phyloP scores from a whole-genome alignment of 2,329 filamentous ascomycete genomes.

The Hypoxylon rubiginosum region DNA sequence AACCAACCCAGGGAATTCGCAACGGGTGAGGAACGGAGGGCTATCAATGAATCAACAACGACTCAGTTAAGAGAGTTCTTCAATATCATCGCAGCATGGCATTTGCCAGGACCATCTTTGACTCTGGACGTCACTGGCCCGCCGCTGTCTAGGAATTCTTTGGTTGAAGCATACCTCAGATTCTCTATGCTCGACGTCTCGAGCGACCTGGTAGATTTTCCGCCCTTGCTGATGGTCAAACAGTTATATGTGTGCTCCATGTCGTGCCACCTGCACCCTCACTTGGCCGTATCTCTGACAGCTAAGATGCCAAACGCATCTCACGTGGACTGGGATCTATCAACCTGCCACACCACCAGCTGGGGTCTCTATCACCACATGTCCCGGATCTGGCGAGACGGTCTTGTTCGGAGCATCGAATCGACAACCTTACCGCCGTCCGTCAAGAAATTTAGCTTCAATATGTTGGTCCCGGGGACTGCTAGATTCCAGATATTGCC shows the following conservation, averaged over 20 bases:
- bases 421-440: neutral
- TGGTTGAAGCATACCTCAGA: neutral
- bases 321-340: slow-evolving; percentile 6
- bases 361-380: neutral
- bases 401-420: neutral
- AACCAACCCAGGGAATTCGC: neutral
- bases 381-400: neutral
- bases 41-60: slow-evolving; percentile 1
- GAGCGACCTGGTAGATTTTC: slow-evolving; percentile 1
- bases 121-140: slow-evolving; percentile 1
- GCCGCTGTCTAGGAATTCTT: neutral
- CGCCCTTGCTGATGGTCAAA: neutral
- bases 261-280: slow-evolving; percentile 2
- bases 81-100: slow-evolving; percentile 1
- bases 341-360: neutral
- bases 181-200: slow-evolving; percentile 6
- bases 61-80: neutral
- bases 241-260: slow-evolving; percentile 3
- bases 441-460: neutral
- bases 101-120: slow-evolving; percentile 3
- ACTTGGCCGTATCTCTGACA: slow-evolving; percentile 5
- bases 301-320: slow-evolving; percentile 4
- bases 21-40: slow-evolving; percentile 4
- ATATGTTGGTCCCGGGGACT: neutral
- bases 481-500: neutral